Conservation (phyloP, 805 yeast genomes). For the Ogataea paradorogensis region DNA sequence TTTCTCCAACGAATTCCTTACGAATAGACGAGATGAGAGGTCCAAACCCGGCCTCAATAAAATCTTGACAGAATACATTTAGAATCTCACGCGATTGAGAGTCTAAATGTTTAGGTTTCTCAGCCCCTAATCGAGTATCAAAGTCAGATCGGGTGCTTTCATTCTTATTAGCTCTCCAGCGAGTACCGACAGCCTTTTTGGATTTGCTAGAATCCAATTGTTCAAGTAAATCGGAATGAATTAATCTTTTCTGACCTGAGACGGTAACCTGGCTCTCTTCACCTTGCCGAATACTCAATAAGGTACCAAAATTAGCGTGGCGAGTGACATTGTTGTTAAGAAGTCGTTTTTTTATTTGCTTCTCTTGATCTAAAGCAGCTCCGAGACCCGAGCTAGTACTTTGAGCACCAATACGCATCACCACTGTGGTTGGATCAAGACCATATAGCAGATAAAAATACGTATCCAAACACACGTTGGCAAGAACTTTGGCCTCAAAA, state of each 20-base stretch:
- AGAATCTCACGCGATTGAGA: slow-evolving; percentile 33
- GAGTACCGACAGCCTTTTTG: slow-evolving; percentile 46
- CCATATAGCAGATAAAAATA: slow-evolving; percentile 62
- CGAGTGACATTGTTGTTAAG: slow-evolving; percentile 38
- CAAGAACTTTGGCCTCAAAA: slow-evolving; percentile 59
- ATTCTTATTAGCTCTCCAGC: slow-evolving; percentile 14
- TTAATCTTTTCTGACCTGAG: slow-evolving; percentile 60
- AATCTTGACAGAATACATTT: slow-evolving; percentile 49
- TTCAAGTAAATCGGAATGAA: slow-evolving; percentile 48
- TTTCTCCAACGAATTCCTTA: slow-evolving; percentile 22
- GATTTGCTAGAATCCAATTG: slow-evolving; percentile 63
- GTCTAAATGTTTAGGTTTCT: slow-evolving; percentile 30
- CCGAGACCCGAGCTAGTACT: slow-evolving; percentile 35
- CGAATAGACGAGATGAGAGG: slow-evolving; percentile 54
- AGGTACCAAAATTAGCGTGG: slow-evolving; percentile 89
- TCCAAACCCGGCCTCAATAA: slow-evolving; percentile 74
- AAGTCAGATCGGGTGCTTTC: slow-evolving; percentile 30
- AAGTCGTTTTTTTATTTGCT: slow-evolving; percentile 40
- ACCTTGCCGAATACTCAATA: slow-evolving; percentile 66
- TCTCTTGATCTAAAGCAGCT: slow-evolving; percentile 60
- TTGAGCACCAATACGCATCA: slow-evolving; percentile 10
- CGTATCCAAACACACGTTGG: slow-evolving; percentile 64
- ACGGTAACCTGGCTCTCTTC: slow-evolving; percentile 59
- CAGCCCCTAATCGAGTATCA: slow-evolving; percentile 26
- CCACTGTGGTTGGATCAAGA: slow-evolving; percentile 38